Conservation (phyloP, 768 basidiomycete genomes). For the Panellus pusillus region DNA sequence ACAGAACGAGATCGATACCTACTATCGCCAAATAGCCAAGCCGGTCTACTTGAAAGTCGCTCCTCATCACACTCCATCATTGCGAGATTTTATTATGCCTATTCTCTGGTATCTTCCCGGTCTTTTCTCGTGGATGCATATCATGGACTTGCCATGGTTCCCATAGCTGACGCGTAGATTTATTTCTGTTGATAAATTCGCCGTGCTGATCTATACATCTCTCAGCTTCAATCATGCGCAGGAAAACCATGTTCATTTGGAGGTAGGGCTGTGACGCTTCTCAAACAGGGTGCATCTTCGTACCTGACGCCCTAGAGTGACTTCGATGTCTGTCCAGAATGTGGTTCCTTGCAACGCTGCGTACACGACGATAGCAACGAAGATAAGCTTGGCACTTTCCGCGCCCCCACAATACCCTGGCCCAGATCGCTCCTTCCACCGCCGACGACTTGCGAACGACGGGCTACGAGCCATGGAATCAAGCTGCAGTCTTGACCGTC, state of each 20-base stretch:
- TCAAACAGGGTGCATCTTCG: slow-evolving; percentile 1
- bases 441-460: slow-evolving; percentile 30
- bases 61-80: slow-evolving; percentile 20
- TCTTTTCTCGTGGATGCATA: slow-evolving; percentile 84
- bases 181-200: not conserved
- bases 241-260: slow-evolving; percentile 70
- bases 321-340: slow-evolving; percentile 68
- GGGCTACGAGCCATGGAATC: no score
- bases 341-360: slow-evolving; percentile 70
- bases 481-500: no score
- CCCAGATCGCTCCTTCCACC: not conserved
- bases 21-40: slow-evolving; percentile 34
- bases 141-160: slow-evolving; percentile 81
- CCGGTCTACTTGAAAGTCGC: slow-evolving; percentile 17
- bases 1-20: slow-evolving; percentile 36
- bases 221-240: slow-evolving; percentile 74
- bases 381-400: not conserved
- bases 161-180: slow-evolving; percentile 79
- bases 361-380: slow-evolving; percentile 52
- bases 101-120: slow-evolving; percentile 71
- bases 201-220: not conserved
- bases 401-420: no score
- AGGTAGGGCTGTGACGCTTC: slow-evolving; percentile 44
- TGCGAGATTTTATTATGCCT: slow-evolving; percentile 54
- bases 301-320: slow-evolving; percentile 51